Base-by-base conservation (phyloP, 371 early-diverging fungal species). In the Mortierella sp. region DNA sequence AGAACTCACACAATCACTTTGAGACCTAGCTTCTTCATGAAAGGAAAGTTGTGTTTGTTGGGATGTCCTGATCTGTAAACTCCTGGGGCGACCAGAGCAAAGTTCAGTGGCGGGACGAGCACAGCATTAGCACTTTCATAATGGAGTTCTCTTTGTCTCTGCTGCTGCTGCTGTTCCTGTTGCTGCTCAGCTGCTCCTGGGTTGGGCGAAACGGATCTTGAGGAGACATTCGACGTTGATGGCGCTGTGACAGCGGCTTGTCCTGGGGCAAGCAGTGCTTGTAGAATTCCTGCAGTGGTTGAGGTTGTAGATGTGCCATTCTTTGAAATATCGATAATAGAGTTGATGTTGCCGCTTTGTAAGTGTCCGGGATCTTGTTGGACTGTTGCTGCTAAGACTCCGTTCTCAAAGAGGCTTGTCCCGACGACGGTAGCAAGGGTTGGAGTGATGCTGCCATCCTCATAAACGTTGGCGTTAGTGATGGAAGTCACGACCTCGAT, bases 1-100 rank as follows among this genome's bases (percentile, higher is more conserved):
- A 9, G 9, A 34, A 68, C 88, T 76, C 92, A 95, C 94, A 97
- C 92, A 80, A 97, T 95, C 0, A 95, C 94, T 76, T 94, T 95
- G 24, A 97, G 88, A 0, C 94, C 90, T 10, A 97, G 90, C 78
- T 95, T 95, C 57, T 94, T 84, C 78, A 97, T 87, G 79, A 97
- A 97, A 2, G 94, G 93, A 80, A 95, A 95, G 87, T 96, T 96
- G 77, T 94, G 93, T 48, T 90, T 89, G 85, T 96, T 96, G 13
- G 97, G 97, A 83, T 96, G 96, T 24, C 97, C 97, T 8, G 96
- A 95, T 7, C 97, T 91, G 89, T 97, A 97, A 42, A 97, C 93
- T 24, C 97, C 96, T 16, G 96, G 94, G 0, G 93, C 93, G 6
- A 97, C 95, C 93, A 97, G 94, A 65, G 96, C 96, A 89, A 97